Evolutionary conservation across 139 green algal species (phyloP), one percentile per base, ranked within the genome.

Genomic region (Haematococcus lacustris): DNA sequence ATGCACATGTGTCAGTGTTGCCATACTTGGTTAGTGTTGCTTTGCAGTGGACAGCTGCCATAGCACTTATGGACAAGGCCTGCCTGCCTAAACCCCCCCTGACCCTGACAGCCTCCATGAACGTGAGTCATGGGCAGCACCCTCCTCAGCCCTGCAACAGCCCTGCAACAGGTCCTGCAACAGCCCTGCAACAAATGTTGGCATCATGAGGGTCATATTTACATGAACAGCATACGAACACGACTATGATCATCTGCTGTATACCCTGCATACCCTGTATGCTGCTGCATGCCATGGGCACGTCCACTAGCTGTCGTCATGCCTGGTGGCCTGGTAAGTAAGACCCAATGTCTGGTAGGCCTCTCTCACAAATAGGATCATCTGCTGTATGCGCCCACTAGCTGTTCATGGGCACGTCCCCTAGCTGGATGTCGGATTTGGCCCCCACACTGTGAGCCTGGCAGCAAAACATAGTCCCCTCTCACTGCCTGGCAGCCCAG

Each of bases 31-130:
- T n/a, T n/a, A n/a, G n/a, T n/a, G n/a, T n/a, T 43, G 26, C 40
- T 34, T 38, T 73, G 33, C 68, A 91, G 75, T 93, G 88, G 90
- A 91, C 83, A 23, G 89, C 90, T 1, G 90, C 90, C 1, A 87
- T 94, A 3, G 79, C 86, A 0, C 80, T 96, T 3, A 96, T 96
- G 91, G 91, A 96, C 76, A 74, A 83, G 38, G 78, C 74, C 3
- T 85, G 75, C 43, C 73, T 93, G 59, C 86, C 91, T 0, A 86
- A 83, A 47, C 91, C 91, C 1, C 89, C 91, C 0, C 80, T 96
- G n/a, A 96, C 91, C 2, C 83, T 96, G 0, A 94, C 91, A 3
- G 78, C 80, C 2, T 81, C 85, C 43, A 83, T 95, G 67, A 69
- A 88, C 79, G 88, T 94, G 66, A 38, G 82, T n/a, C 30, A 7